Conservation (phyloP, 2,329 filamentous ascomycete species). For the Talaromyces amestolkiae region DNA sequence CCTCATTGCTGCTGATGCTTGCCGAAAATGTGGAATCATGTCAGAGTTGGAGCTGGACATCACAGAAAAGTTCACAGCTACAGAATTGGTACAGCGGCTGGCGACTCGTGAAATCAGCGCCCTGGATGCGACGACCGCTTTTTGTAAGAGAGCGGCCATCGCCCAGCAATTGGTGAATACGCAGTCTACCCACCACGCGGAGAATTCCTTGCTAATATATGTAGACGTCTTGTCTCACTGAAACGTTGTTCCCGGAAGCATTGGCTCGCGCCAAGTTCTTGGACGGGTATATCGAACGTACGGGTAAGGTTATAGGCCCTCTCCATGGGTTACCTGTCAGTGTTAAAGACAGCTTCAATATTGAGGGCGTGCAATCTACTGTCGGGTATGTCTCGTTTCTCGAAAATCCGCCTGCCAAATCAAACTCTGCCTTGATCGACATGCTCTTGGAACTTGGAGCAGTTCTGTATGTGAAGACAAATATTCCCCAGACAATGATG, state of each 20-base stretch:
- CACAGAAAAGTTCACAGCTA: constrained; percentile 3
- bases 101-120: constrained; percentile 28
- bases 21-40: background rate
- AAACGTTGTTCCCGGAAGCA: constrained; percentile 37
- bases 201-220: background rate
- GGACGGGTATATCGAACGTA: constrained; percentile 32
- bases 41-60: background rate
- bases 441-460: constrained; percentile 39
- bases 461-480: constrained; percentile 57
- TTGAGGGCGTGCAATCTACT: constrained; percentile 51
- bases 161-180: constrained; percentile 24
- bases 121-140: constrained; percentile 50
- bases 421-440: constrained; percentile 7
- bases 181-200: background rate
- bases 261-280: constrained; percentile 36
- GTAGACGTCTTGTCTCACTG: constrained; percentile 40
- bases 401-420: constrained; percentile 3
- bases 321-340: constrained; percentile 42
- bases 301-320: constrained; percentile 33
- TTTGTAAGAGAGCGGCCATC: constrained; percentile 28
- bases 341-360: constrained; percentile 32
- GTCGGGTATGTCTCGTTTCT: constrained; percentile 53
- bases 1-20: background rate
- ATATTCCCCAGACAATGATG: constrained; percentile 64
- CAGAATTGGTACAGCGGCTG: background rate